Base-by-base conservation (phyloP, 148 eudicot genomes). In the Chenopodium quinoa region DNA sequence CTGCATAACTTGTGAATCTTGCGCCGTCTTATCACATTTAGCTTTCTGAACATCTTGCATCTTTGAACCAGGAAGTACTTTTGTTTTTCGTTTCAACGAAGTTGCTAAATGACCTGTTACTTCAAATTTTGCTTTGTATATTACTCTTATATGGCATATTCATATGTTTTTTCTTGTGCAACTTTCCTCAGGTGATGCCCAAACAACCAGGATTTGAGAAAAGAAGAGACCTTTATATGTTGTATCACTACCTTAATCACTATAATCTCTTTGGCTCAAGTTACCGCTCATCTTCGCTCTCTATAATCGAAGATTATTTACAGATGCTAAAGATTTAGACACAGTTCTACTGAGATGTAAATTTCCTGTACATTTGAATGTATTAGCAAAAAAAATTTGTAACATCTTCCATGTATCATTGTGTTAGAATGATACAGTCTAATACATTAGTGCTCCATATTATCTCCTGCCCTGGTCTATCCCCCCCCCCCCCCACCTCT, bases 231-330 rank as follows among this genome's bases (percentile, higher is more conserved):
- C 87, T 97, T 1, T 97, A 97, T 77, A 73, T 90, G 93, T 81
- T 97, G 78, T 97, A 97, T 82, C 99, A 97, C 81, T 97, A 97
- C 90, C 87, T 97, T 84, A 97, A 97, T 86, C 99, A 97, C 83
- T 97, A 97, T 85, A 97, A 97, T 77, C 90, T 97, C 64, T 97
- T 97, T 25, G 99, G 99, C 46, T 92, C 98, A 22, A 92, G 99
- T 73, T 97, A 97, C 84, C 92, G 98, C 47, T 90, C 97, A n/a
- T 97, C 99, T 71, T 88, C 97, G 80, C 84, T 97, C 91, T 90
- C 97, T 20, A 92, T 97, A 54, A 94, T 97, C 7, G 97, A 96
- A n/a, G 95, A 93, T 78, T 96, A 96, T 77, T 79, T 96, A 27
- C 86, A 88, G 83, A 86, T 91, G 88, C 77, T 96, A 82, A 72